Evolutionary conservation across 2,329 filamentous ascomycete species (phyloP).

Genomic region (Epicoccum nigrum): DNA sequence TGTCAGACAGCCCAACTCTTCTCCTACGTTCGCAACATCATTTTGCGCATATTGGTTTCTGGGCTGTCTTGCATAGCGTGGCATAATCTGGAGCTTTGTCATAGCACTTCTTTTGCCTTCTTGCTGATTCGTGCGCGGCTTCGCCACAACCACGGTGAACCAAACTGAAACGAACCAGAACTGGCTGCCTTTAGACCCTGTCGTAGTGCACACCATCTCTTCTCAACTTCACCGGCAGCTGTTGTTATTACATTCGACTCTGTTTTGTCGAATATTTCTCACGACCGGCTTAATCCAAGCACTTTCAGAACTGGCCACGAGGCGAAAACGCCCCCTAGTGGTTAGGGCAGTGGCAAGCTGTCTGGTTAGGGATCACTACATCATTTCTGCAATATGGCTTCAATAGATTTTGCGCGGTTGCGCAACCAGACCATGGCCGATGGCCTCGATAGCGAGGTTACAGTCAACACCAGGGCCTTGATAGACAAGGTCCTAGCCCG

Average conservation of each 20-base stretch:
- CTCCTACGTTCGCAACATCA: constrained; percentile 6
- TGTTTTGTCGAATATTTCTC: too few species aligned
- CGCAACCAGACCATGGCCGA: constrained; percentile 88
- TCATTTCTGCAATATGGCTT: constrained; percentile 33
- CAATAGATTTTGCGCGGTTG: constrained; percentile 67
- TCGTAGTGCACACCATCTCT: background rate
- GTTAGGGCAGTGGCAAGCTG: too few species aligned
- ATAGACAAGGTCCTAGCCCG: constrained; percentile 97
- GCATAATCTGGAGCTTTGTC: constrained; percentile 30
- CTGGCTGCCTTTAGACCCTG: background rate
- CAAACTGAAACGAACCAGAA: too few species aligned
- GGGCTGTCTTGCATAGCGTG: constrained; percentile 40
- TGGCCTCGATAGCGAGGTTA: constrained; percentile 94
- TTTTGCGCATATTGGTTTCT: constrained; percentile 9
- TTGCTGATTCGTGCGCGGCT: constrained; percentile 21
- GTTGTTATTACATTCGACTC: background rate
- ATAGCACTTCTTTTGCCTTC: constrained; percentile 27
- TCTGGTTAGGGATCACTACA: too few species aligned
- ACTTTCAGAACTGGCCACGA: too few species aligned
- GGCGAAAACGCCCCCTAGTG: too few species aligned
- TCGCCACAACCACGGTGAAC: constrained; percentile 34
- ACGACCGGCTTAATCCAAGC: background rate
- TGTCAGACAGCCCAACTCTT: constrained; percentile 2
- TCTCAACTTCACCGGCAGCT: background rate
- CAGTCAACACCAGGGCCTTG: constrained; percentile 92